These are phyloP conservation scores for Trametes coccinea DNA, from an alignment of 768 basidiomycete genomes.

Conservation along the genomic window DNA sequence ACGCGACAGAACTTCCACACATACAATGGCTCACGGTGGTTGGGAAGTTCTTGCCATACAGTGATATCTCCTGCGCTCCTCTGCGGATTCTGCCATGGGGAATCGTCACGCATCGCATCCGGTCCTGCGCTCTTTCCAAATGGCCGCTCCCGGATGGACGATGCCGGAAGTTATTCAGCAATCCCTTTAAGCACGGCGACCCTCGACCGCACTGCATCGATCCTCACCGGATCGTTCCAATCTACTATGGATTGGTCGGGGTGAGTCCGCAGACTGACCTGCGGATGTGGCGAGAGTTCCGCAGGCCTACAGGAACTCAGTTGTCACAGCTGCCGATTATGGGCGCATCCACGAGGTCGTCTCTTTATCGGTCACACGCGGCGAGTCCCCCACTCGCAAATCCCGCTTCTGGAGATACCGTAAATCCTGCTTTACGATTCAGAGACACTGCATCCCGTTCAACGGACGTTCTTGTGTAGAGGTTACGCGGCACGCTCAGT, in stretches of 20 bases:
- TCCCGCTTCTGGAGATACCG: constrained; percentile 11
- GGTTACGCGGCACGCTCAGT: not conserved
- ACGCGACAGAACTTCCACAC: too few relatives aligned
- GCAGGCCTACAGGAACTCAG: not conserved
- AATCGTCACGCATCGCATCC: too few relatives aligned
- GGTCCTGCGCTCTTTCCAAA: too few relatives aligned
- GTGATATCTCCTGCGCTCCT: too few relatives aligned
- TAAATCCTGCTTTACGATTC: constrained; percentile 7
- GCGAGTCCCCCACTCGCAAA: constrained; percentile 3
- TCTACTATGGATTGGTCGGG: too few relatives aligned
- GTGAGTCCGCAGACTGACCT: not conserved
- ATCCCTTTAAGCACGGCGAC: too few relatives aligned
- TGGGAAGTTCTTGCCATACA: too few relatives aligned
- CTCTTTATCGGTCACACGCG: constrained; percentile 13
- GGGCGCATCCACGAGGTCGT: constrained; percentile 11
- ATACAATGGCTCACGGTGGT: too few relatives aligned
- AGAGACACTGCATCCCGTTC: not conserved
- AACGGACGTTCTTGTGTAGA: not conserved
- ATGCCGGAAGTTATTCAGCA: too few relatives aligned
- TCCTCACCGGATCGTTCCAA: too few relatives aligned
- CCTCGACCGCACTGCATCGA: not conserved
- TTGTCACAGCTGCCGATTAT: not conserved
- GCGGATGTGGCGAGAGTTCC: not conserved
- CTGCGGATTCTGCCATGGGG: too few relatives aligned
- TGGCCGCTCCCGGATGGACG: too few relatives aligned